Base-by-base conservation (phyloP, 305 asterid species). In the Ruellia speciosa region DNA sequence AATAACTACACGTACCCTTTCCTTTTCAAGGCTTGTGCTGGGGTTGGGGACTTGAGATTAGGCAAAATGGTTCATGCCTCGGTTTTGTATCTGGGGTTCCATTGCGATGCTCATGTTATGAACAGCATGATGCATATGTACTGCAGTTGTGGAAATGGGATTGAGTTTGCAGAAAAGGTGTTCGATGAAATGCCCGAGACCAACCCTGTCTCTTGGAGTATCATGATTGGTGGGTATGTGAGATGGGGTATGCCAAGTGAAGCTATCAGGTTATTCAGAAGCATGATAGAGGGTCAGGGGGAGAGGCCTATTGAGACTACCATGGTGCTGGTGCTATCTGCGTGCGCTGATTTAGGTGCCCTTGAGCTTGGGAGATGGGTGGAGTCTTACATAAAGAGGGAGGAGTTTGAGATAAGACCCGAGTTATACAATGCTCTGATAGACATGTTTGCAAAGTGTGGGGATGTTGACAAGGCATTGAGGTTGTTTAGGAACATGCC, bases 401-500 rank as follows among this genome's bases (percentile, higher is more conserved):
- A 80, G 78, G 77, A 71, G 45, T 20, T 85, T 20, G 73, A 56
- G 61, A 78, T 75, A 73, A 68, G 78, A 18, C 18, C 52, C 11
- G 82, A 81, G 76, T 71, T 86, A 1, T 72, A 76, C 61, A 88
- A 88, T 50, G 86, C 88, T 13, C 66, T 88, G 0, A 80, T 88
- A 43, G 88, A 83, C 70, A 83, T 88, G 95, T 86, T 73, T 77
- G 82, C 88, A 0, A 88, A 88, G 68, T 86, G 96, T 58, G 95
- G 94, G 5, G 94, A 88, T 56, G 79, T 88, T 34, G 94, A 86
- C 12, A 73, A 54, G 58, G 83, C 95, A 7, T 31, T 80, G 64
- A 74, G 64, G 61, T 58, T 81, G 74, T 83, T 88, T 58, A 67
- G 72, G 41, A 41, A 61, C 66, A 86, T 83, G 89, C 19, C 73